Evolutionary conservation across 2,329 filamentous ascomycete genomes (phyloP), one percentile per base, ranked within the genome.

Genomic region (Sporothrix protearum): DNA sequence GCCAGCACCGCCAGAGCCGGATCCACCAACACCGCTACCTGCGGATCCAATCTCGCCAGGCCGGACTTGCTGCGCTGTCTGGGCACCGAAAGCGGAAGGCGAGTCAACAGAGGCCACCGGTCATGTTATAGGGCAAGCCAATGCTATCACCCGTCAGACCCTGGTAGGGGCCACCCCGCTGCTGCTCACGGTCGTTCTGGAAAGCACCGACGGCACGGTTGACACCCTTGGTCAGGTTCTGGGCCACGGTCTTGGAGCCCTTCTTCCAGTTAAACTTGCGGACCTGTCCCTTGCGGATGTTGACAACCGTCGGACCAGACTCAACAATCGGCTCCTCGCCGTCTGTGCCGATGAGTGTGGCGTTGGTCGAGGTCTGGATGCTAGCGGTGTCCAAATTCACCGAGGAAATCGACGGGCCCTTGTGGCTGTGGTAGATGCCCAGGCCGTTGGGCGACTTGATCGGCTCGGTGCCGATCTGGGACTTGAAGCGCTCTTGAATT

Each of bases 211-310:
- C 96, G 6, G 94, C 94, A 70, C 94, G 92, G 81, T 97, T 97
- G 80, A 98, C 89, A 69, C 94, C 94, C 83, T 97, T 97, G 73
- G 92, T 92, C 68, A 98, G 92, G 78, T 94, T 95, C 81, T 97
- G 97, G 36, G 94, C 94, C 76, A 98, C 91, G 71, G 92, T 94
- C 81, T 97, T 95, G 51, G 93, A 93, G 51, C 94, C 94, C 84
- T 96, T 97, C 86, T 97, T 97, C 94, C 96, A 98, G 82, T 97
- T 97, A 82, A 97, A 97, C 80, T 97, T 98, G 83, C 94, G 97
- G 70, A 91, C 89, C 79, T 97, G 94, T 39, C 92, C 94, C 82
- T 97, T 98, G 77, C 94, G 90, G 74, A 98, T 96, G 77, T 96
- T 96, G 73, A 98, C 92, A 45, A 98, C 92, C 73, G 97, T 96